Evolutionary conservation across 2,329 filamentous ascomycete species (phyloP), one percentile per base, ranked within the genome.

Genomic region (Drechmeria coniospora): DNA sequence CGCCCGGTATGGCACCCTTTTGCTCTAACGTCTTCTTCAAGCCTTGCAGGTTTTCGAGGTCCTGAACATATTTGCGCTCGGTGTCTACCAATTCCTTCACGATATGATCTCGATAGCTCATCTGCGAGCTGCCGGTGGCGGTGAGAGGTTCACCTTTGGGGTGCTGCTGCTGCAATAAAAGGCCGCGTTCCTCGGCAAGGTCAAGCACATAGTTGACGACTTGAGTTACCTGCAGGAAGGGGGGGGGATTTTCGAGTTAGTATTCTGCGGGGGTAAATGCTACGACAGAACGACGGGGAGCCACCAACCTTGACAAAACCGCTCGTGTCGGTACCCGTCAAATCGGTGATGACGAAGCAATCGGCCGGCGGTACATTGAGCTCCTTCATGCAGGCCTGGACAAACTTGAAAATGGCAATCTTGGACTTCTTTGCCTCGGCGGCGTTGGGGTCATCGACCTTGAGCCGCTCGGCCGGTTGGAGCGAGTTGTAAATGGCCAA

Each of bases 21-120:
- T 92, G 79, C 42, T 94, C 84, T 30, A 95, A 63, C 15, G 78
- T 72, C 54, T 82, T 87, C 57, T 93, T 95, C 46, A 95, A 68
- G 27, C 86, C 78, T 50, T 95, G 84, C 20, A 98, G 55, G 40
- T 93, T 87, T 50, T 95, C 87, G 29, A 98, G 59, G 58, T 98
- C 90, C 50, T 95, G 86, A 4, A 95, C 90, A 43, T 98, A 98
- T 54, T 94, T 94, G 36, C 90, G 76, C 54, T 98, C 90, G 2
- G 87, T 95, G 42, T 87, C 82, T 31, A 98, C 79, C 25, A 98
- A 59, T 54, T 98, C 90, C 45, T 79, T 75, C 23, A 98, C 71
- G 35, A 95, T 83, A 50, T 94, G 80, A 44, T 94, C 81, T 39
- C 84, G 63, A 39, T 77, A 74, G 37, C 65, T 75, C 62, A 77